Evolutionary conservation across 805 yeast genomes (phyloP).

Genomic region (Kazachstania taianensis): DNA sequence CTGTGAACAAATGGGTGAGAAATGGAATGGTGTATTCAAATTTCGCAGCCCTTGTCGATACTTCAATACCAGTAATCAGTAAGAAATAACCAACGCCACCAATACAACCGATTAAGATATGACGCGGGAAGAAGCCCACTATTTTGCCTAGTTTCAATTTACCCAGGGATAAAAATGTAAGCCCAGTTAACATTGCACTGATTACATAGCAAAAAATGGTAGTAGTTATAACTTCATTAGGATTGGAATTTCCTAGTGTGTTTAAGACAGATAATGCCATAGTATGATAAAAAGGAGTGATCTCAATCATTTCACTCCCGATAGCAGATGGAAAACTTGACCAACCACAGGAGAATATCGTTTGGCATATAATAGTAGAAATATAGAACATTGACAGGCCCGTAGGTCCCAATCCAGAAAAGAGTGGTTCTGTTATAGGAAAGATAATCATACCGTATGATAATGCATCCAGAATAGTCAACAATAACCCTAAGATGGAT

Average conservation of each 20-base stretch:
- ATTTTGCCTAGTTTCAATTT: constrained; percentile 70
- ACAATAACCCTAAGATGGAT: constrained; percentile 70
- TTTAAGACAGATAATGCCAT: constrained; percentile 71
- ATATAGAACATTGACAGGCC: constrained; percentile 93
- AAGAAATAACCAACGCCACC: constrained; percentile 97
- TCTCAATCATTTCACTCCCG: constrained; percentile 97
- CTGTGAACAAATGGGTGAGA: constrained; percentile 34
- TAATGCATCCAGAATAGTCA: constrained; percentile 85
- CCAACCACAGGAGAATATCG: constrained; percentile 82
- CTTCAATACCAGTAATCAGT: constrained; percentile 83
- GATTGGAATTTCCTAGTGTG: constrained; percentile 32
- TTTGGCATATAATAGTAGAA: constrained; percentile 81
- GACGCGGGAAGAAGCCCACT: constrained; percentile 93
- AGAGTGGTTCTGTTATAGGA: constrained; percentile 75
- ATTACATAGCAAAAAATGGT: constrained; percentile 78
- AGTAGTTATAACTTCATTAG: constrained; percentile 65
- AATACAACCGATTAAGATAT: constrained; percentile 90
- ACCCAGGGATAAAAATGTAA: constrained; percentile 69
- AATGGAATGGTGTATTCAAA: constrained; percentile 54
- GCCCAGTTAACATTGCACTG: constrained; percentile 78
- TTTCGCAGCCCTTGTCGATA: constrained; percentile 70
- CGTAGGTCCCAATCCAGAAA: constrained; percentile 70
- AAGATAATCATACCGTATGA: constrained; percentile 97
- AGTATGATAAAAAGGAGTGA: constrained; percentile 95
- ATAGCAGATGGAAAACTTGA: constrained; percentile 84